Percentiles rank a stretch among this genome's conserved stretches.
Conservation (phyloP, 306 rosid species). For the Cicer pinnatifidum region DNA sequence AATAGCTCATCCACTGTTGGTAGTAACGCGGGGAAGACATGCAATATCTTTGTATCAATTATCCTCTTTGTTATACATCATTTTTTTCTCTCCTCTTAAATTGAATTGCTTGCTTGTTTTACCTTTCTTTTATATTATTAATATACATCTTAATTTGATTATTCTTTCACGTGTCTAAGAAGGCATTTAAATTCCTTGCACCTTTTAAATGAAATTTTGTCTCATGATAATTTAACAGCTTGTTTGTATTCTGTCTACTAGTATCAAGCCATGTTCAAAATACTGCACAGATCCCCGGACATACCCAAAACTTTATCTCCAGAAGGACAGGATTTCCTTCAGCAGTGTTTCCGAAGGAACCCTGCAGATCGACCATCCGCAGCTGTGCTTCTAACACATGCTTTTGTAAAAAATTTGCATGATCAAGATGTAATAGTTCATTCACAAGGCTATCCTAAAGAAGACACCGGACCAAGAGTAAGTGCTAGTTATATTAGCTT, state of each 20-base stretch:
- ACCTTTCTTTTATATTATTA: not conserved
- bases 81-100: not conserved
- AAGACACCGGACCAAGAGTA: conserved; percentile 58
- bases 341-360: conserved; percentile 78
- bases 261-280: conserved; percentile 99
- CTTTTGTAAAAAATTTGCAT: conserved; percentile 66
- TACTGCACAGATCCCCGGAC: conserved; percentile 70
- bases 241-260: conserved; percentile 47
- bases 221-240: conserved; percentile 24
- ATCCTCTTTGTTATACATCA: conserved; percentile 18
- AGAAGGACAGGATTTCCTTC: conserved; percentile 83
- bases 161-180: conserved; percentile 10
- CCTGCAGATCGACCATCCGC: conserved; percentile 90
- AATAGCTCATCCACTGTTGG: not conserved
- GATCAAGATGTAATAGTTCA: conserved; percentile 52
- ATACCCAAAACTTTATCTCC: conserved; percentile 77
- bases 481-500: conserved; percentile 43
- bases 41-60: conserved; percentile 6
- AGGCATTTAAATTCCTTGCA: conserved; percentile 43
- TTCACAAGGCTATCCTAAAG: conserved; percentile 44
- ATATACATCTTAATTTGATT: conserved; percentile 2
- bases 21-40: not conserved
- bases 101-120: conserved; percentile 3
- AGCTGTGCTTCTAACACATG: conserved; percentile 66
- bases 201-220: conserved; percentile 26